Conservation (phyloP, 2,329 filamentous ascomycete genomes). For the Cylindrodendrum hubeiense region DNA sequence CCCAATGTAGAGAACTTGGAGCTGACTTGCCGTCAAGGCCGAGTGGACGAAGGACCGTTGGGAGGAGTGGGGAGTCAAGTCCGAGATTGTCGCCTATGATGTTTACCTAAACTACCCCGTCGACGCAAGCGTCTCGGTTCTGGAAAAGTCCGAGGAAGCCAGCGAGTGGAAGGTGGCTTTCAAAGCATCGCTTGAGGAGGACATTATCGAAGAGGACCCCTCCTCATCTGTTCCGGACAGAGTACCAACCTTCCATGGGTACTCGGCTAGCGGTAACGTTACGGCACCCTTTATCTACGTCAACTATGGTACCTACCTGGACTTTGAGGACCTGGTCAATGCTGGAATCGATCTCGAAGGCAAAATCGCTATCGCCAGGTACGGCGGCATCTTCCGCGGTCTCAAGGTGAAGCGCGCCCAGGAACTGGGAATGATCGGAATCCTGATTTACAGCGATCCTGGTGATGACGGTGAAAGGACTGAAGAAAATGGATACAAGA, state of each 20-base stretch:
- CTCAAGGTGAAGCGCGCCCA: constrained; percentile 94
- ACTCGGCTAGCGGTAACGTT: constrained; percentile 92
- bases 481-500: constrained; percentile 81
- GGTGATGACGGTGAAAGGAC: constrained; percentile 88
- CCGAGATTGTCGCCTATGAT: constrained; percentile 77
- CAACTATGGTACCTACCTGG: constrained; percentile 89
- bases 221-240: constrained; percentile 79
- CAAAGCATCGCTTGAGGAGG: constrained; percentile 85
- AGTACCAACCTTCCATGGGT: constrained; percentile 93
- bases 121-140: constrained; percentile 76
- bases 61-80: constrained; percentile 77
- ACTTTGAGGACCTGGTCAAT: constrained; percentile 84
- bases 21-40: constrained; percentile 58
- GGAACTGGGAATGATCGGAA: constrained; percentile 89
- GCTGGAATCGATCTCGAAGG: constrained; percentile 82
- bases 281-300: constrained; percentile 89
- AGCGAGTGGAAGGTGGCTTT: constrained; percentile 74
- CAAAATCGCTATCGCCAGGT: constrained; percentile 89
- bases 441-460: constrained; percentile 87
- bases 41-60: constrained; percentile 81
- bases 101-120: constrained; percentile 83
- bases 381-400: constrained; percentile 88
- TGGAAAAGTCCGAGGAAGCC: constrained; percentile 58
- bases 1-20: background rate
- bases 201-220: constrained; percentile 84